A percentile compares a stretch with the other conserved stretches of the same genome.
Conservation (phyloP, 805 yeast species). For the Candida pseudoglaebosa region DNA sequence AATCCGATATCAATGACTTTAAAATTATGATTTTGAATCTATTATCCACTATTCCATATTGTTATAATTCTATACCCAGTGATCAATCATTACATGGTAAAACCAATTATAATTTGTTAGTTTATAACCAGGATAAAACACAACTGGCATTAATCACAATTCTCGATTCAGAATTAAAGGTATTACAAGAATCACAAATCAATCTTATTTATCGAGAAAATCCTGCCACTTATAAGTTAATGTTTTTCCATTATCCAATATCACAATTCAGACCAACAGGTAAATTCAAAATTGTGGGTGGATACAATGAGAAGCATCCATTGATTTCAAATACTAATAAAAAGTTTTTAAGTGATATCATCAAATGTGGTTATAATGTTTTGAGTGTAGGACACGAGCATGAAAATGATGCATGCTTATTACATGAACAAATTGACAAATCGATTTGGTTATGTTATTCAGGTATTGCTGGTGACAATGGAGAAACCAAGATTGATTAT, state of each 20-base stretch:
- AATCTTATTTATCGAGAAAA: constrained; percentile 26
- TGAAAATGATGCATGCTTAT: constrained; percentile 39
- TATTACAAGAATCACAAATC: constrained; percentile 30
- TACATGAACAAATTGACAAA: constrained; percentile 13
- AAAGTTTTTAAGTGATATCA: constrained; percentile 30
- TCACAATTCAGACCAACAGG: constrained; percentile 41
- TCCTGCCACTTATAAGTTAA: constrained; percentile 20
- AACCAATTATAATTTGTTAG: constrained; percentile 33
- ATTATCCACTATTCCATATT: constrained; percentile 32
- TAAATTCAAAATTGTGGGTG: constrained; percentile 34
- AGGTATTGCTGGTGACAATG: constrained; percentile 37
- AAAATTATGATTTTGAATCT: constrained; percentile 19
- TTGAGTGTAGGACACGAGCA: constrained; percentile 43
- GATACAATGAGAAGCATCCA: constrained; percentile 34
- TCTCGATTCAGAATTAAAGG: constrained; percentile 29
- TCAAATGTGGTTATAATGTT: constrained; percentile 31
- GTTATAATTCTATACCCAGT: constrained; percentile 22
- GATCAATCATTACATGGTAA: constrained; percentile 28
- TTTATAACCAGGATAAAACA: constrained; percentile 13
- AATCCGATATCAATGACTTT: constrained; percentile 1
- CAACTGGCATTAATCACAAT: constrained; percentile 26
- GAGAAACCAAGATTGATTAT: constrained; percentile 20
- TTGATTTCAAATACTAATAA: constrained; percentile 25
- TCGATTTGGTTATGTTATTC: constrained; percentile 37
- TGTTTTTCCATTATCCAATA: constrained; percentile 39